Conservation (phyloP, 257 asterid genomes). For the Avicennia marina region DNA sequence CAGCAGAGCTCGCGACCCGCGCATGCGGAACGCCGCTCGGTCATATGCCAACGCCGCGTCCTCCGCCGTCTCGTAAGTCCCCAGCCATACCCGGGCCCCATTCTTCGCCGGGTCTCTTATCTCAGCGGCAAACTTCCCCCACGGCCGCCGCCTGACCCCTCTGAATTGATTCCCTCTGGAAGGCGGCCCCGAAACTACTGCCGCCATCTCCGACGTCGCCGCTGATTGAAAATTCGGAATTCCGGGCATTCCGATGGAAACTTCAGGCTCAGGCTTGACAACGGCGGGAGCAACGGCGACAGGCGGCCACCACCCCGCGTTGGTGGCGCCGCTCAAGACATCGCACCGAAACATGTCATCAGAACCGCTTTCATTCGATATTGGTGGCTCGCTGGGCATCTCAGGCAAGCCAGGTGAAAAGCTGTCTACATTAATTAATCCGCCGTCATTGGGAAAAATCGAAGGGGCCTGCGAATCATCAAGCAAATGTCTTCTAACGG, state of each 20-base stretch:
- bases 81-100: conserved; percentile 39
- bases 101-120: conserved; percentile 32
- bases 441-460: neutral
- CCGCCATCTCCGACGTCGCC: neutral
- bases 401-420: neutral
- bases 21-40: conserved; percentile 33
- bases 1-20: conserved; percentile 35
- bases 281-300: neutral
- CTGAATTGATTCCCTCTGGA: conserved; percentile 23
- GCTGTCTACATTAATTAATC: neutral
- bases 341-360: conserved; percentile 2
- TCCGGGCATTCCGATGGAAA: neutral
- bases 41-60: conserved; percentile 39
- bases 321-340: neutral
- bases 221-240: neutral
- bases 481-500: conserved; percentile 24
- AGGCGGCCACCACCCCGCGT: conserved; percentile 14
- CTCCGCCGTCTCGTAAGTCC: conserved; percentile 39
- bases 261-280: conserved; percentile 16
- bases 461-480: conserved; percentile 29
- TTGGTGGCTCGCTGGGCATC: neutral
- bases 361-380: neutral
- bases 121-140: conserved; percentile 45
- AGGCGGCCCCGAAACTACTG: neutral
- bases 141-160: conserved; percentile 38